Base-by-base conservation (phyloP, 164 flowering plant genomes). In the Chimonanthus salicifolius region DNA sequence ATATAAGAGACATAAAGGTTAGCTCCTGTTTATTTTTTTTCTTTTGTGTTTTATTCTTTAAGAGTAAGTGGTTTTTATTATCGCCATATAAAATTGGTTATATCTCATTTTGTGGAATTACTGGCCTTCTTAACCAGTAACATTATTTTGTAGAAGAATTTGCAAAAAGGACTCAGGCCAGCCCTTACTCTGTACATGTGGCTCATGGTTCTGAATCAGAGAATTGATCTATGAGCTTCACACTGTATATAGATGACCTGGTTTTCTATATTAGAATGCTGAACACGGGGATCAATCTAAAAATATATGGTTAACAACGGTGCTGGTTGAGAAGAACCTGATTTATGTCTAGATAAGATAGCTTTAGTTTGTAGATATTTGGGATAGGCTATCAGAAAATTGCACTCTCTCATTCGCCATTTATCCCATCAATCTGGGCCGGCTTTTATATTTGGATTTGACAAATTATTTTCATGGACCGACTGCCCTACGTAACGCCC, bases 1-100 rank as follows among this genome's bases (percentile, higher is more conserved):
- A 73, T 96, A 96, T 79, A 91, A 82, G 72, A 89, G 98, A 76
- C 98, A 81, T 71, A 90, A 88, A 88, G 99, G 99, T 33, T 69
- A 60, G 85, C 58, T n/a, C 79, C 47, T 21, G 67, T 58, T 45
- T 18, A n/a, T 9, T 15, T 9, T 33, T 68, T 47, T n/a, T 48
- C 21, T 49, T 8, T 16, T 49, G n/a, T 62, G 18, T 47, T 54
- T 5, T 18, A 54, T 33, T 49, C 15, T 4, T 13, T 11, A 9
- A 44, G 51, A 51, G 11, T 58, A 47, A 13, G 4, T 62, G 13
- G 10, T 1, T 69, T 81, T 88, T 54, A 54, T 15, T 3, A 9
- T 54, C 4, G 16, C 60, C 5, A n/a, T 13, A 3, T 54, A 54
- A 54, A 6, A 11, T 7, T 3, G 60, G 60, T 54, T 54, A 54